Percentiles rank a stretch among this genome's conserved stretches.
phyloP scores from a whole-genome alignment of 116 monocot genomes.

The Trichopus zeylanicus region DNA sequence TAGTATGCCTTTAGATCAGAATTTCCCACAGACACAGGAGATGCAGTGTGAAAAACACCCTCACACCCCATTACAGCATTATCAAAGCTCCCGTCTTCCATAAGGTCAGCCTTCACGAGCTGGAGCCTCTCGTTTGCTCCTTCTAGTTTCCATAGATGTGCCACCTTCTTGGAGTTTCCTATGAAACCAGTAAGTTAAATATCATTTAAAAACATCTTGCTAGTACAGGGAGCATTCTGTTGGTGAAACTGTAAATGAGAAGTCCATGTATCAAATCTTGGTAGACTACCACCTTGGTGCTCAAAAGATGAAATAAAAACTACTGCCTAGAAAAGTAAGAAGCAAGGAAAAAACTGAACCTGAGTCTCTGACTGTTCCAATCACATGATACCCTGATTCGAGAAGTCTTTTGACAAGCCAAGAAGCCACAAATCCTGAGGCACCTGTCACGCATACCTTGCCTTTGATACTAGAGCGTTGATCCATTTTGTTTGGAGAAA shows the following conservation, averaged over 20 bases:
- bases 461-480: slow-evolving; percentile 21
- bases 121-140: slow-evolving; percentile 71
- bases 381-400: slow-evolving; percentile 57
- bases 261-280: not conserved
- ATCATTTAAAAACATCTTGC: not conserved
- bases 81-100: slow-evolving; percentile 81
- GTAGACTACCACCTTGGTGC: not conserved
- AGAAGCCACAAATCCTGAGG: slow-evolving; percentile 74
- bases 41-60: slow-evolving; percentile 81
- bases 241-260: too few species aligned
- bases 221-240: too few species aligned
- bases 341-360: not conserved
- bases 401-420: slow-evolving; percentile 77
- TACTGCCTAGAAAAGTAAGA: not conserved
- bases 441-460: slow-evolving; percentile 83
- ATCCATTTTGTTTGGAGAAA: slow-evolving; percentile 6
- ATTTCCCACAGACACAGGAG: slow-evolving; percentile 32
- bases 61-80: slow-evolving; percentile 58
- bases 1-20: slow-evolving; percentile 44
- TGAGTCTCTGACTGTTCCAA: slow-evolving; percentile 65
- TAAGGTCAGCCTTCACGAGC: slow-evolving; percentile 61
- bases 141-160: slow-evolving; percentile 57
- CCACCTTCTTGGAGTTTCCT: slow-evolving; percentile 47
- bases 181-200: not conserved
- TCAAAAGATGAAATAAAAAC: not conserved